Base-by-base conservation (phyloP, 116 monocot genomes). In the Phalaenopsis hybrid region DNA sequence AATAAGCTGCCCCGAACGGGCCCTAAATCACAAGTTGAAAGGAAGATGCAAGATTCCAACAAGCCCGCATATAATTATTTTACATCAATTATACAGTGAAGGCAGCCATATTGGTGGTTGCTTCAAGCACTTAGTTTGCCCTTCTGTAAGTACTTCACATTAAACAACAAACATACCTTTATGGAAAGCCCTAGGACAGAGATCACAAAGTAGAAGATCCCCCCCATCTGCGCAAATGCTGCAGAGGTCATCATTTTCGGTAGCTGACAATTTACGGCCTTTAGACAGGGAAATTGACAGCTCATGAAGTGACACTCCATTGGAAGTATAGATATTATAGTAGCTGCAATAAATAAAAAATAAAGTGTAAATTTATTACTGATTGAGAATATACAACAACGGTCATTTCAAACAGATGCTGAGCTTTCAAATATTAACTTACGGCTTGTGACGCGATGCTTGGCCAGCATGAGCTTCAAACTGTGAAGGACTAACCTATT, bases 391-490 rank as follows among this genome's bases (percentile, higher is more conserved):
- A 51, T 25, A 13, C 51, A 77, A 20, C 6, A 68, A 31, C 12
- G 50, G 33, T 4, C 5, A 75, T n/a, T 8, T 45, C 51, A 72
- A 83, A 59, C 44, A 5, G 50, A 82, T n/a, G 46, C 49, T 50
- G 63, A 82, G 12, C 46, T 81, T 79, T 51, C 45, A 63, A 85
- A 48, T 51, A 81, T 57, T 48, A 85, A 89, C 95, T 88, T 74
- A 99, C 95, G 99, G 99, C 86, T 99, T 99, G 43, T 90, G 89
- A 8, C 95, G 81, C 84, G 88, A 59, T 76, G 95, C 88, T 70
- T 85, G 91, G 80, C 99, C 99, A 80, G 99, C 99, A 89, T 99
- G 99, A 84, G 96, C 91, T 92, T 99, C 99, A 91, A 99, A 99
- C 73, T 89, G 92, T 8, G 99, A 99, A 67, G 99, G 99, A 79